These are phyloP conservation scores for Umbelopsis sp. DNA, from an alignment of 371 early-diverging fungal genomes.

Conservation along the genomic window DNA sequence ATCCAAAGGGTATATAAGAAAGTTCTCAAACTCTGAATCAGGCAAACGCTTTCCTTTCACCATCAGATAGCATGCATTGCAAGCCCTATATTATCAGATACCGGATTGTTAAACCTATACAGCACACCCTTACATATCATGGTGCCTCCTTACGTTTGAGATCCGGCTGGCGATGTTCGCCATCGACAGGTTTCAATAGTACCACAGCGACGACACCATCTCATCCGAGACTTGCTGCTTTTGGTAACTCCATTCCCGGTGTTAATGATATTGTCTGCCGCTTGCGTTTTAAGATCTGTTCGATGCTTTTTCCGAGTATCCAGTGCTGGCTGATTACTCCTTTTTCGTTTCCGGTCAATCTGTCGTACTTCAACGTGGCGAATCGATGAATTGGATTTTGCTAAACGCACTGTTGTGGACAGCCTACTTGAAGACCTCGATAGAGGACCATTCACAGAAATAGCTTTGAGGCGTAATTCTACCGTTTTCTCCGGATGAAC, in stretches of 20 bases:
- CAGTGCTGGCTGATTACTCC: no score
- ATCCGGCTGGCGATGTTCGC: constrained; percentile 29
- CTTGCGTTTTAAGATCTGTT: background rate
- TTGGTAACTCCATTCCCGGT: background rate
- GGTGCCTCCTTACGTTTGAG: constrained; percentile 24
- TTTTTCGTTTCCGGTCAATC: background rate
- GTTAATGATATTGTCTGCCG: background rate
- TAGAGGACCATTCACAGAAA: no score
- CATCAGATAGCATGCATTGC: constrained; percentile 18
- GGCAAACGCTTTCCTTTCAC: background rate
- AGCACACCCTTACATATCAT: background rate
- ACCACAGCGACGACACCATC: constrained; percentile 33
- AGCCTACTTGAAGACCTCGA: no score
- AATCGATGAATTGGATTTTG: background rate
- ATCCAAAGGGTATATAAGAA: constrained; percentile 15
- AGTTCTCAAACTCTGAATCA: constrained; percentile 20
- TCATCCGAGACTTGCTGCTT: background rate
- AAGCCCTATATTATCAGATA: background rate
- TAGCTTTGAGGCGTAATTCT: no score
- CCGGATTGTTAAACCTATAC: background rate
- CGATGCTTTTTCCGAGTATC: background rate
- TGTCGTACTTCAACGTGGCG: background rate
- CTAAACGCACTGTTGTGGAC: no score
- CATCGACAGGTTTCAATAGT: constrained; percentile 29
- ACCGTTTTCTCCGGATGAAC: no score